Evolutionary conservation across 495 filamentous ascomycete species (phyloP).

Genomic region (Neurospora sp.): DNA sequence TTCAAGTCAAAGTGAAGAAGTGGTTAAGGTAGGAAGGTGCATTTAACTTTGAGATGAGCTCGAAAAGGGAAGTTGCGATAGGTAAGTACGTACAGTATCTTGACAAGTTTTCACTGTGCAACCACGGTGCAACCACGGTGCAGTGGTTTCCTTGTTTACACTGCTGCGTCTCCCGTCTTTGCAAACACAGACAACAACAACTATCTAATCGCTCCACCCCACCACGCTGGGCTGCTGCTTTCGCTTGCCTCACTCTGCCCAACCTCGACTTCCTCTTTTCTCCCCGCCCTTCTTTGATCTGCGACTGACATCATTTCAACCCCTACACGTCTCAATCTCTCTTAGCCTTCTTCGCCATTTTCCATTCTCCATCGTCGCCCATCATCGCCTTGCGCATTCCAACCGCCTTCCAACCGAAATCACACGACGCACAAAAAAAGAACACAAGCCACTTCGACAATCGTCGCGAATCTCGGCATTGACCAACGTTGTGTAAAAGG

Average conservation of each 20-base stretch:
- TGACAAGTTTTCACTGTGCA: background rate
- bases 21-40: background rate
- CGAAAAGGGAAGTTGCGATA: background rate
- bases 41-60: background rate
- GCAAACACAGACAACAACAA: background rate
- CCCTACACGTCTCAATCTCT: slow-evolving; percentile 9
- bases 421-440: background rate
- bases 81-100: background rate
- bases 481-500: background rate
- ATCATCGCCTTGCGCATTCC: background rate
- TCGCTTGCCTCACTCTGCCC: background rate
- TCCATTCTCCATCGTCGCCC: background rate
- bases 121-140: background rate
- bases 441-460: background rate
- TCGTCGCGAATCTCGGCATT: background rate
- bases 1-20: background rate
- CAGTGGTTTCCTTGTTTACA: background rate
- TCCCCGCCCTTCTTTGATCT: slow-evolving; percentile 7
- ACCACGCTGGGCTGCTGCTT: background rate
- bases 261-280: background rate
- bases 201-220: background rate
- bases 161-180: background rate
- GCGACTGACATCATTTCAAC: slow-evolving; percentile 18
- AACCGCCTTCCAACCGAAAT: background rate
- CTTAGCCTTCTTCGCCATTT: background rate